These are phyloP conservation scores for Beauveria scarabaeidicola DNA, from an alignment of 2,329 filamentous ascomycete species.

Conservation along the genomic window DNA sequence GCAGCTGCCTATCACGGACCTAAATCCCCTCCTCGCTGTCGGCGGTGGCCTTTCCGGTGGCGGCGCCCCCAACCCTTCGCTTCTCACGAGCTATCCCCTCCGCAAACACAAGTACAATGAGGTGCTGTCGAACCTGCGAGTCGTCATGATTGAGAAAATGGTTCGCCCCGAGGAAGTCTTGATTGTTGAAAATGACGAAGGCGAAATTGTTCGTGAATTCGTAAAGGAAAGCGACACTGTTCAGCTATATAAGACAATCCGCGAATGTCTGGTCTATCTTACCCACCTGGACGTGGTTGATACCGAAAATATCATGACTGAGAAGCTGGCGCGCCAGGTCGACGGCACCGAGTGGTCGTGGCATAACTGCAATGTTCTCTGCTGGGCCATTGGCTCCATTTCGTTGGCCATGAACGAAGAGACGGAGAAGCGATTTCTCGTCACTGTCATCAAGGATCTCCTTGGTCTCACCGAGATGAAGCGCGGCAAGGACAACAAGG, in stretches of 20 bases:
- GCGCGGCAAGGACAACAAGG: constrained; percentile 98
- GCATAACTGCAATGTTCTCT: constrained; percentile 99
- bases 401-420: constrained; percentile 99
- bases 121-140: constrained; percentile 83
- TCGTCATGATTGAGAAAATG: constrained; percentile 99
- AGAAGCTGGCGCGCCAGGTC: constrained; percentile 91
- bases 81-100: constrained; percentile 84
- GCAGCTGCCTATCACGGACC: constrained; percentile 81
- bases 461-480: constrained; percentile 98
- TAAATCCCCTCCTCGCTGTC: constrained; percentile 82
- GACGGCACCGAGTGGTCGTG: constrained; percentile 97
- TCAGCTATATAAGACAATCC: constrained; percentile 96
- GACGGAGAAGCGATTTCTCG: constrained; percentile 95
- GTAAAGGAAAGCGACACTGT: constrained; percentile 99
- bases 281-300: constrained; percentile 96
- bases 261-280: constrained; percentile 93
- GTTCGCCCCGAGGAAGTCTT: constrained; percentile 94
- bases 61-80: constrained; percentile 73
- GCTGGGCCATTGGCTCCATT: constrained; percentile 98
- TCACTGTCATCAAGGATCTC: constrained; percentile 97
- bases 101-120: constrained; percentile 98
- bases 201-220: constrained; percentile 97
- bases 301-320: constrained; percentile 98
- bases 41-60: constrained; percentile 63
- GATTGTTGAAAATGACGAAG: constrained; percentile 99